Evolutionary conservation across 2,329 filamentous ascomycete species (phyloP).

Genomic region (Lachnellula subtilissima): DNA sequence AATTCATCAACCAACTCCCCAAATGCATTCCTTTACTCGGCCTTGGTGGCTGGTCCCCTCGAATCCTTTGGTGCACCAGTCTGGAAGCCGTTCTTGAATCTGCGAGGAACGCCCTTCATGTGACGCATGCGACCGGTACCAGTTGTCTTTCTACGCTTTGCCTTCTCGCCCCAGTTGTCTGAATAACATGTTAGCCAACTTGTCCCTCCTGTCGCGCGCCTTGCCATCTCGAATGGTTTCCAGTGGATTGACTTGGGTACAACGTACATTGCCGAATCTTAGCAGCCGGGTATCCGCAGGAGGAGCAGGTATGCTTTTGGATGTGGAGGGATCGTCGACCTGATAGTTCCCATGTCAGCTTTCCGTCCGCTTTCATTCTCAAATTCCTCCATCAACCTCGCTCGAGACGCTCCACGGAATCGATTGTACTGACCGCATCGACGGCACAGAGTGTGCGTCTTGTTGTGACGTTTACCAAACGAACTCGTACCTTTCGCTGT

Average conservation of each 20-base stretch:
- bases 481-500: slow-evolving; percentile 32
- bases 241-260: slow-evolving; percentile 8
- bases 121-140: slow-evolving; percentile 94
- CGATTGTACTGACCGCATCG: slow-evolving; percentile 32
- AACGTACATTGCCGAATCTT: slow-evolving; percentile 98
- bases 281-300: slow-evolving; percentile 94
- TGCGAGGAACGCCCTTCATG: slow-evolving; percentile 86
- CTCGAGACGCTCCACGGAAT: slow-evolving; percentile 1
- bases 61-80: slow-evolving; percentile 80
- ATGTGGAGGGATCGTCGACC: slow-evolving; percentile 97
- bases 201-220: slow-evolving; percentile 63
- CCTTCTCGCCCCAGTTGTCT: slow-evolving; percentile 99
- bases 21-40: slow-evolving; percentile 35
- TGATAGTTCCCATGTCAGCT: slow-evolving; percentile 37
- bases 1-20: slow-evolving; percentile 30
- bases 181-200: slow-evolving; percentile 62
- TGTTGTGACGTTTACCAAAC: slow-evolving; percentile 34
- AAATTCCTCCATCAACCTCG: slow-evolving; percentile 23
- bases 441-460: slow-evolving; percentile 34
- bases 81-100: slow-evolving; percentile 98
- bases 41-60: slow-evolving; percentile 51
- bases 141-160: slow-evolving; percentile 99
- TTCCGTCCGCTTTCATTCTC: slow-evolving; percentile 3
- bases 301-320: slow-evolving; percentile 97
- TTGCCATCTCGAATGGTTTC: slow-evolving; percentile 46